phyloP scores from a whole-genome alignment of 139 green algal genomes.

The Parachlorella kessleri region DNA sequence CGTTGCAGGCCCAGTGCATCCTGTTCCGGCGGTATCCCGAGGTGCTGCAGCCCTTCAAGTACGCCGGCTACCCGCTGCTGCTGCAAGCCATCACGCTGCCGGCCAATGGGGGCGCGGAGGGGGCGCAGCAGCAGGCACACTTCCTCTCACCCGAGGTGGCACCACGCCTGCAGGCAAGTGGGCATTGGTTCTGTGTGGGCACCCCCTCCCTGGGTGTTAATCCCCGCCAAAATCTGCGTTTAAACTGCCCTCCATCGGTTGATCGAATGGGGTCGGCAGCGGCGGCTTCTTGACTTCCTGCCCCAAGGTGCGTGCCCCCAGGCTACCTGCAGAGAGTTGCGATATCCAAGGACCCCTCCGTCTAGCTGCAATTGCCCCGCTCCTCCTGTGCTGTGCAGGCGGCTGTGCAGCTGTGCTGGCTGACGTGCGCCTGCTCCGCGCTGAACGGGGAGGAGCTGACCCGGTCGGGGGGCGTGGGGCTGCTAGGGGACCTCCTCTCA shows the following conservation, averaged over 20 bases:
- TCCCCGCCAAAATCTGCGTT: too few species aligned
- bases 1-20: constrained; percentile 74
- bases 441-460: constrained; percentile 92
- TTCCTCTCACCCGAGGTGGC: constrained; percentile 55
- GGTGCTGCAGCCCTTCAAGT: constrained; percentile 91
- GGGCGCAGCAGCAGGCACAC: constrained; percentile 20
- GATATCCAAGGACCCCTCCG: too few species aligned
- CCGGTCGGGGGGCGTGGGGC: constrained; percentile 67
- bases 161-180: constrained; percentile 41
- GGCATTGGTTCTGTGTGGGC: too few species aligned
- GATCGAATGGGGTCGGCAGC: too few species aligned
- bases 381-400: constrained; percentile 50
- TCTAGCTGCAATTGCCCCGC: too few species aligned
- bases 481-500: constrained; percentile 72
- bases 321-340: too few species aligned
- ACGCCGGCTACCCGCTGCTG: constrained; percentile 91
- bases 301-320: too few species aligned
- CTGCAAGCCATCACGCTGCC: constrained; percentile 62
- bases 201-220: too few species aligned
- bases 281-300: neutral
- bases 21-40: constrained; percentile 80
- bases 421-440: constrained; percentile 79
- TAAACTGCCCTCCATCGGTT: too few species aligned
- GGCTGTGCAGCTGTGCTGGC: constrained; percentile 86
- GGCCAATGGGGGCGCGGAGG: neutral